Base-by-base conservation (phyloP, 495 filamentous ascomycete genomes). In the Zalerion maritima region DNA sequence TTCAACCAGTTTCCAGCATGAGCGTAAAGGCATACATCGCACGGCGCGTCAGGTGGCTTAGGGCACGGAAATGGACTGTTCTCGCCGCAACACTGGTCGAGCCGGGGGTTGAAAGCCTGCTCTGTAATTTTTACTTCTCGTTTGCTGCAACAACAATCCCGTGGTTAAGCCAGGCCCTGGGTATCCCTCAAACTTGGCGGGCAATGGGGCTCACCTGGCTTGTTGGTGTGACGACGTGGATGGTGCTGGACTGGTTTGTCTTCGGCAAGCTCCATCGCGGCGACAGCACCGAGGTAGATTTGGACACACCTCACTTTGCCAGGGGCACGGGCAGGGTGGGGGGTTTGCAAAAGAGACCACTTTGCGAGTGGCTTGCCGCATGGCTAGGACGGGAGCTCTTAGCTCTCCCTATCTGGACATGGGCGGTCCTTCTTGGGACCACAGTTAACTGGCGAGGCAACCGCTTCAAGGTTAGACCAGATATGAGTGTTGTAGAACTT, bases 1-100 rank as follows among this genome's bases (percentile, higher is more conserved):
- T 94, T 36, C 91, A 99, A 43, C 91, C 91, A 11, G 79, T 92
- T 44, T 70, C 74, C 0, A 65, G 73, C 25, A 85, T 89, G 73
- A 73, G 73, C n/a, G 58, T 91, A 2, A 50, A 48, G 4, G 77
- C 80, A 7, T 94, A 93, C 51, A 64, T 85, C 14, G 79, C 76
- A 2, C 75, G 91, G 10, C 71, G 91, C 4, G 73, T 87, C 0
- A 69, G 91, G 24, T 99, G 91, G 91, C 55, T 94, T 11, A 71
- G 91, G 0, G 91, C 93, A 3, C 65, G 91, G 18, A 99, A 96
- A 47, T 99, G 81, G 62, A 94, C 86, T 4, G 87, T 94, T 18
- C 59, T 79, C 11, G 60, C 78, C 0, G 91, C 91, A 0, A 94
- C 91, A 0, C 57, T 94, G 1, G 77, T 94, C n/a, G 91, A 99